phyloP scores from a whole-genome alignment of 176 grass and related monocot species.

The Musa beccarii region DNA sequence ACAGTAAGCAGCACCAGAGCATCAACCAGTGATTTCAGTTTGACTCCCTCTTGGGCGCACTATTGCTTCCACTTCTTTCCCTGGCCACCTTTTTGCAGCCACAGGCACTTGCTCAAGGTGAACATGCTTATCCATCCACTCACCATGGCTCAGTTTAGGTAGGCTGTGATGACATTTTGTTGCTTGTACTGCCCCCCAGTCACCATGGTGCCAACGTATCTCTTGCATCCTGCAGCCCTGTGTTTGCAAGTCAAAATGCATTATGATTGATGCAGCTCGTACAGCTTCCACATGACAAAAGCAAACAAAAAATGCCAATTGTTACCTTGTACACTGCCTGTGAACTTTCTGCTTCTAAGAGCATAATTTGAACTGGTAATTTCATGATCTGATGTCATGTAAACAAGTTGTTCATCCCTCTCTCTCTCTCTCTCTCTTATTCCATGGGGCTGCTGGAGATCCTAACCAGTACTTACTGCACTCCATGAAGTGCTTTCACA shows the following conservation, averaged over 20 bases:
- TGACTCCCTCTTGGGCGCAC: not conserved
- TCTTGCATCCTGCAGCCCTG: not conserved
- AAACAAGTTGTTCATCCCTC: no score
- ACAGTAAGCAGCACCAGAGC: not conserved
- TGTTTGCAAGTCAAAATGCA: not conserved
- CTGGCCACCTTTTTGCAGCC: not conserved
- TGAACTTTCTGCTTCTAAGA: no score
- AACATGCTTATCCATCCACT: not conserved
- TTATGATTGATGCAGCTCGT: no score
- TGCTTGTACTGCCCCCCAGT: not conserved
- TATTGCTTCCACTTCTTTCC: not conserved
- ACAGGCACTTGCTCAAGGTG: not conserved
- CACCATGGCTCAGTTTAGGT: not conserved
- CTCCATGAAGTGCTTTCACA: no score
- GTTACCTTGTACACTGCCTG: not conserved
- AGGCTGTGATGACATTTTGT: not conserved
- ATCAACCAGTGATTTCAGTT: not conserved
- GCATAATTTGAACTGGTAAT: no score
- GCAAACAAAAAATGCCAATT: not conserved
- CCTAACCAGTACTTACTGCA: no score
- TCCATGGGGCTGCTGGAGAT: no score
- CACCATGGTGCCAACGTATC: not conserved
- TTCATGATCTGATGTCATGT: no score
- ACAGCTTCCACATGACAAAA: not conserved
- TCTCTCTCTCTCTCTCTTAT: no score